Conservation (phyloP, 345 rosid species). For the Euphorbia tirucalli region DNA sequence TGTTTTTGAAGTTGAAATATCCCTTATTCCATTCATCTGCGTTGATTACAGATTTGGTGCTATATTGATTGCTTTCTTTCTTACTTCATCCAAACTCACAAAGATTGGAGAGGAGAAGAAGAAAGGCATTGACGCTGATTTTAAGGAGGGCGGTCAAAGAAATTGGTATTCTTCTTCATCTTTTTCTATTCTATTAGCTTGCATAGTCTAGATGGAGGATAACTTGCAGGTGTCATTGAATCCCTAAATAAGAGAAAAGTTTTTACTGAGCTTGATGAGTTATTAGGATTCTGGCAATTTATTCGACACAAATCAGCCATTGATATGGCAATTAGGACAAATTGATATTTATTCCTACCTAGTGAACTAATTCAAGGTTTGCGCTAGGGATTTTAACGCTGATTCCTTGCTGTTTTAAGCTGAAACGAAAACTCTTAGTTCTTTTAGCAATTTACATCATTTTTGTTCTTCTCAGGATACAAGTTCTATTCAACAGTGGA, state of each 20-base stretch:
- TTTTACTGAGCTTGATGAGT: too few species aligned
- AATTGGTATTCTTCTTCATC: constrained; percentile 51
- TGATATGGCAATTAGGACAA: neutral
- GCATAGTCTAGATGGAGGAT: too few species aligned
- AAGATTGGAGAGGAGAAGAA: constrained; percentile 87
- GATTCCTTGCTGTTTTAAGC: neutral
- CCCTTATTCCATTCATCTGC: neutral
- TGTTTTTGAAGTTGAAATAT: neutral
- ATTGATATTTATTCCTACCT: neutral
- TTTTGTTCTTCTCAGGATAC: constrained; percentile 59
- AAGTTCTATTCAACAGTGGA: constrained; percentile 78
- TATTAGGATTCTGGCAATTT: too few species aligned
- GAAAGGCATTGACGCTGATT: constrained; percentile 68
- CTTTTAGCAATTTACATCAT: constrained; percentile 19
- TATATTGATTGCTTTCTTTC: constrained; percentile 70
- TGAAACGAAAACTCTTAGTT: neutral
- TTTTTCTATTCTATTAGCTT: neutral
- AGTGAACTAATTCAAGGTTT: neutral
- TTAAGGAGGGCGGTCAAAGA: constrained; percentile 93
- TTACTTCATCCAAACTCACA: constrained; percentile 85
- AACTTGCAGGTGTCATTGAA: too few species aligned
- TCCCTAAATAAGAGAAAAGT: too few species aligned
- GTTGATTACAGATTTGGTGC: constrained; percentile 66
- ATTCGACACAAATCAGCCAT: neutral
- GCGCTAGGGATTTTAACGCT: neutral